phyloP scores from a whole-genome alignment of 352 stramenopile species.

The Pythium apleroticum region DNA sequence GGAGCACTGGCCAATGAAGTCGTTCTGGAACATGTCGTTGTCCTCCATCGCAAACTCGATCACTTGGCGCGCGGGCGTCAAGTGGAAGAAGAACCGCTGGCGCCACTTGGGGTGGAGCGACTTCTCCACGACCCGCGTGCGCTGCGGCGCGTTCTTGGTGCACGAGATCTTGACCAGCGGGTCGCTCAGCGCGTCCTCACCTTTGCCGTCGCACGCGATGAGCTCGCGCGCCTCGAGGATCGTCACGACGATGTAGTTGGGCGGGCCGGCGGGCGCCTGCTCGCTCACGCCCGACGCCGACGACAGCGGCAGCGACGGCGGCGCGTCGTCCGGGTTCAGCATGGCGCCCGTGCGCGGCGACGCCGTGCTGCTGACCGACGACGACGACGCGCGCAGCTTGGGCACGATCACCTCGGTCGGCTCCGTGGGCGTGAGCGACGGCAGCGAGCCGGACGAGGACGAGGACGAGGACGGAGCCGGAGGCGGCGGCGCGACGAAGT shows the following conservation, averaged over 20 bases:
- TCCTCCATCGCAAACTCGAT: constrained; percentile 67
- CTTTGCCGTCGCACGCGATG: constrained; percentile 53
- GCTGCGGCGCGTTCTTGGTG: constrained; percentile 55
- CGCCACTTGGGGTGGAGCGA: constrained; percentile 65
- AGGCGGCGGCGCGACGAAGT: neutral
- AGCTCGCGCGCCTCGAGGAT: constrained; percentile 60
- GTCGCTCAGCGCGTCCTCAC: constrained; percentile 59
- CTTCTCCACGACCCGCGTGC: constrained; percentile 64
- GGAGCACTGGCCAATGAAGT: constrained; percentile 71
- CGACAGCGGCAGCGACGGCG: constrained; percentile 5
- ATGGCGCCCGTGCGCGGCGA: neutral
- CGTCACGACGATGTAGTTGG: constrained; percentile 71
- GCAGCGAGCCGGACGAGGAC: neutral
- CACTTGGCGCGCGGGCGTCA: constrained; percentile 39
- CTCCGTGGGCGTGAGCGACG: constrained; percentile 11
- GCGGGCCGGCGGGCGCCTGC: constrained; percentile 8
- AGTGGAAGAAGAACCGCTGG: constrained; percentile 72
- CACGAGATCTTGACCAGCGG: constrained; percentile 58
- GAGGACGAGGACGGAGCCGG: neutral
- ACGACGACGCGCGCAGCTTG: constrained; percentile 7
- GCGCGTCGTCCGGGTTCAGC: neutral
- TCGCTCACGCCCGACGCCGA: constrained; percentile 2
- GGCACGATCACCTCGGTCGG: neutral
- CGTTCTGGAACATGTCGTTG: constrained; percentile 61
- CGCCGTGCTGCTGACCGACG: constrained; percentile 1